A percentile compares a stretch with the other conserved stretches of the same genome.
Evolutionary conservation across 1,284 basidiomycete species (phyloP).

Genomic region (Cerrena zonata): DNA sequence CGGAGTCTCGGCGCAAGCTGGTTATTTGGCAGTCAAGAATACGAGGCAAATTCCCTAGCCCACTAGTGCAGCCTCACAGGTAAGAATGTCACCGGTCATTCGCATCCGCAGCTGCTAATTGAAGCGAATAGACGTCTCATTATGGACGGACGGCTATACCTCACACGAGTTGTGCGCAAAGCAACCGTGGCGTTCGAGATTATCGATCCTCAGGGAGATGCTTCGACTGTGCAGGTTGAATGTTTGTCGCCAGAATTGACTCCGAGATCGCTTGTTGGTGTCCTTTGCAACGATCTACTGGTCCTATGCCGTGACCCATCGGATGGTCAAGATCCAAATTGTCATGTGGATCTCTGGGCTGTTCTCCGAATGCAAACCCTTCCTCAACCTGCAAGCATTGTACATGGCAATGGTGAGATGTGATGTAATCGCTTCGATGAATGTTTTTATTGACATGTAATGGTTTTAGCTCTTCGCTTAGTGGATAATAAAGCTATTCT

Average conservation of each 20-base stretch:
- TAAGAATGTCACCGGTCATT: conserved; percentile 30
- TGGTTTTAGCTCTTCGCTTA: conserved; percentile 62
- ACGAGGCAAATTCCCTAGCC: conserved; percentile 85
- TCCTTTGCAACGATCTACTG: conserved; percentile 88
- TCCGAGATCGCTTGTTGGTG: conserved; percentile 67
- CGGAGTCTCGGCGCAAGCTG: conserved; percentile 82
- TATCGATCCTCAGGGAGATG: conserved; percentile 68
- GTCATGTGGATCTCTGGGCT: conserved; percentile 82
- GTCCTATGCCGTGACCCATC: conserved; percentile 82
- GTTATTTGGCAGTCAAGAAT: conserved; percentile 92
- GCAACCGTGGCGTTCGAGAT: conserved; percentile 80
- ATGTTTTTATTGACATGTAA: conserved; percentile 7
- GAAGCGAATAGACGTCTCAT: conserved; percentile 62
- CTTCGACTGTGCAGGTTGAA: conserved; percentile 81
- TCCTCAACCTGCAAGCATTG: conserved; percentile 84
- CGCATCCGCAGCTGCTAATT: conserved; percentile 8
- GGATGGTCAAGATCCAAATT: conserved; percentile 66
- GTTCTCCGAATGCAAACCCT: conserved; percentile 88
- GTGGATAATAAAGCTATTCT: conserved; percentile 87
- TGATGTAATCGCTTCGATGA: conserved; percentile 27
- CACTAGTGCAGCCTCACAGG: conserved; percentile 96
- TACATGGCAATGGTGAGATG: conserved; percentile 68
- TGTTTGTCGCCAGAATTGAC: conserved; percentile 79
- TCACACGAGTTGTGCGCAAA: conserved; percentile 88
- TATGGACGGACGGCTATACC: conserved; percentile 77